Evolutionary conservation across 2,329 filamentous ascomycete genomes (phyloP).

Genomic region (Penicillium sp.): DNA sequence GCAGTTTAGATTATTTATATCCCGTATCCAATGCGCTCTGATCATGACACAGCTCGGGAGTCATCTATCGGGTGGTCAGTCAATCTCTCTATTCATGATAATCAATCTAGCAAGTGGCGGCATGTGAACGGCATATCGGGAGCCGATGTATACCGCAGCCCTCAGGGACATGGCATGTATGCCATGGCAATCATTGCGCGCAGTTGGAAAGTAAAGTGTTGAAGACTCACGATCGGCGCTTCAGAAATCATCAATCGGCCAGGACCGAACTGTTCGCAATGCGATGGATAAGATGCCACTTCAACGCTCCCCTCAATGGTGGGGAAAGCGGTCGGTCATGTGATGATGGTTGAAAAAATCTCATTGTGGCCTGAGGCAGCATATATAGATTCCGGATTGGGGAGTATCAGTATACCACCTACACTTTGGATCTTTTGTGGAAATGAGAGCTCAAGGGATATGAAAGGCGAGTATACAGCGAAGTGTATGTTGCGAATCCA

Average conservation of each 20-base stretch:
- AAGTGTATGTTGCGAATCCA: no score
- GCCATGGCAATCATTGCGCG: neutral
- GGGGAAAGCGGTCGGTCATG: conserved; percentile 26
- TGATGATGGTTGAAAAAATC: conserved; percentile 25
- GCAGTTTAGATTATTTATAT: conserved; percentile 19
- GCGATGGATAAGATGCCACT: conserved; percentile 20
- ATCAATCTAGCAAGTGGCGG: neutral
- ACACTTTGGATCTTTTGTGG: no score
- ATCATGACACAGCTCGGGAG: conserved; percentile 28
- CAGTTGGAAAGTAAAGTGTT: neutral
- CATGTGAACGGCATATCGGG: neutral
- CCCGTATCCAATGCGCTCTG: conserved; percentile 26
- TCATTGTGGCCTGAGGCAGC: conserved; percentile 20
- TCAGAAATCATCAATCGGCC: conserved; percentile 21
- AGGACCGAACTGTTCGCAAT: conserved; percentile 13
- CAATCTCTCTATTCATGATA: conserved; percentile 4
- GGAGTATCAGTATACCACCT: no score
- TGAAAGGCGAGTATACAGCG: no score
- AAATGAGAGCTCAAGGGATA: no score
- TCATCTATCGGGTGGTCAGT: conserved; percentile 30
- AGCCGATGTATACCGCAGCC: conserved; percentile 8
- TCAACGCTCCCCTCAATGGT: conserved; percentile 23
- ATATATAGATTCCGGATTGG: neutral
- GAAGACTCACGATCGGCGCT: conserved; percentile 34
- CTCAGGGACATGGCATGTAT: conserved; percentile 1